Base-by-base conservation (phyloP, 2,329 filamentous ascomycete genomes). In the Cordyceps cateniannulata region DNA sequence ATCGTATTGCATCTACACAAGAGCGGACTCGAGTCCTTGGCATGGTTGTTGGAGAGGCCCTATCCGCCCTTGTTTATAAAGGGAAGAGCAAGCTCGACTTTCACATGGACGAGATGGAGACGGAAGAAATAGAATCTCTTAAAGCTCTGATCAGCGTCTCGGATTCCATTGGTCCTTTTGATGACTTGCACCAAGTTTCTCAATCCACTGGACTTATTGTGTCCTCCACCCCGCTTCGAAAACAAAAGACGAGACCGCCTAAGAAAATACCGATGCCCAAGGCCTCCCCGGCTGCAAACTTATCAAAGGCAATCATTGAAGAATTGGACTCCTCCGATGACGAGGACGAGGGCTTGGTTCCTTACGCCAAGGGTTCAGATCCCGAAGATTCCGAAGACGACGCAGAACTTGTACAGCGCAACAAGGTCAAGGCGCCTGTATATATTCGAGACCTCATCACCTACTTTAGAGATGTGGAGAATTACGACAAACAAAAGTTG, bases 311-410 rank as follows among this genome's bases (percentile, higher is more conserved):
- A 22, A 78, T 87, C 20, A 85, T 88, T 18, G 82, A 92, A 72
- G 88, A 91, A 68, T 71, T 92, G 10, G 78, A 81, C 25, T 81
- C 82, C 10, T 81, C 82, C 2, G 81, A 84, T 0, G 80, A 79
- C 9, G 85, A 87, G 50, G 82, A 85, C 35, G 84, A 87, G 18
- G 89, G 90, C 62, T 77, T 98, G 1, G 78, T 85, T 2, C 84
- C 90, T 1, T 96, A 97, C 66, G 83, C 84, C 16, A 97, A 96
- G 71, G 90, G 91, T 68, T 92, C 90, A 1, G 95, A 99, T 66
- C 83, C 86, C 0, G 91, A 96, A 70, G 95, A 99, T 70, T 93
- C 91, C 0, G 92, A 97, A 61, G 93, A 97, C 42, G 96, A 99
- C 67, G 88, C 95, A 5, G 96, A 92, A 0, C 78, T 96, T 20